These are phyloP conservation scores for Yamadazyma diospyri DNA, from an alignment of 1,139 yeast genomes.

Conservation along the genomic window DNA sequence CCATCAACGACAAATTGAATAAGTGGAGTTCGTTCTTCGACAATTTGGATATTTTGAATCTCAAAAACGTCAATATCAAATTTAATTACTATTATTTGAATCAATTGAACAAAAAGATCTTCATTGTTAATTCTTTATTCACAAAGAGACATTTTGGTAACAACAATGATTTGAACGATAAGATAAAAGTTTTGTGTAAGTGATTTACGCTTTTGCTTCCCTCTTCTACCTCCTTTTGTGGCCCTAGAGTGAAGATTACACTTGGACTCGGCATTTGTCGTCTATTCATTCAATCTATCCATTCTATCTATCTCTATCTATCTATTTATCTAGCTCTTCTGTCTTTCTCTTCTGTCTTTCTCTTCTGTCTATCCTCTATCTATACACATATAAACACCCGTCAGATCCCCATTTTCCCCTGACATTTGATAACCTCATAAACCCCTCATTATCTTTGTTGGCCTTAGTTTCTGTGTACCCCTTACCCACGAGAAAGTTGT, in stretches of 20 bases:
- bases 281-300: no score
- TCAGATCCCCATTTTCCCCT: constrained; percentile 65
- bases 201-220: constrained; percentile 4
- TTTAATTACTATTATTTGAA: constrained; percentile 29
- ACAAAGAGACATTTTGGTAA: constrained; percentile 21
- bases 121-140: constrained; percentile 16
- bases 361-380: background rate
- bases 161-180: constrained; percentile 9
- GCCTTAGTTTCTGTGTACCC: constrained; percentile 12
- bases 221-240: background rate
- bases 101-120: constrained; percentile 34
- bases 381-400: constrained; percentile 59
- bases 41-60: constrained; percentile 18
- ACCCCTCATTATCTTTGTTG: constrained; percentile 48
- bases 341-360: background rate
- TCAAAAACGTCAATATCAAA: constrained; percentile 23
- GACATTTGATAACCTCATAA: constrained; percentile 52
- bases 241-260: no score
- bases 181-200: constrained; percentile 14
- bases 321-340: background rate
- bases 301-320: background rate
- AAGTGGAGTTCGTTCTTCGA: constrained; percentile 33
- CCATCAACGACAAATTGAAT: constrained; percentile 21
- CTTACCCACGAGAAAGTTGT: constrained; percentile 19
- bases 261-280: no score